phyloP scores from a whole-genome alignment of 2,329 filamentous ascomycete genomes.

The Escovopsis sp. region DNA sequence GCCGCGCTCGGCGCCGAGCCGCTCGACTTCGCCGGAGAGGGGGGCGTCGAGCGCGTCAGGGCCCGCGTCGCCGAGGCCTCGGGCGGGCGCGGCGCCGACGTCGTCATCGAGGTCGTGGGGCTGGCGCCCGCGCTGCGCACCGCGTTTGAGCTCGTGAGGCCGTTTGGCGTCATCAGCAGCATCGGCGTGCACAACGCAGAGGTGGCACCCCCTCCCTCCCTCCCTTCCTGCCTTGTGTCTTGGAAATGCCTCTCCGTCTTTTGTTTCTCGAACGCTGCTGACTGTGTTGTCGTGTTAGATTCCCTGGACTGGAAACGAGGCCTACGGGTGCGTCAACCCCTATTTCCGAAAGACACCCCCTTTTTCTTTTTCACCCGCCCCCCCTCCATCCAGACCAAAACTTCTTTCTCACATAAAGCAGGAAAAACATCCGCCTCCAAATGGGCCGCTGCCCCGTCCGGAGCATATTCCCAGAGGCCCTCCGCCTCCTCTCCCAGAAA shows the following conservation, averaged over 20 bases:
- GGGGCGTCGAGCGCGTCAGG: constrained; percentile 41
- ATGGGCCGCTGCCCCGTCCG: constrained; percentile 67
- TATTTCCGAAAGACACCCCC: not conserved
- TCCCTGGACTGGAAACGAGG: constrained; percentile 50
- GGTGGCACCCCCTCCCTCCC: constrained; percentile 23
- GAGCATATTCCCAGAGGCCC: constrained; percentile 51
- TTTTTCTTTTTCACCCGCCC: no score
- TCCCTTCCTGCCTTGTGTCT: no score
- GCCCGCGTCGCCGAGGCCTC: constrained; percentile 60
- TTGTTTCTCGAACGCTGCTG: no score
- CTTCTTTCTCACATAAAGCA: constrained; percentile 9
- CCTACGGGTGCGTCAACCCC: constrained; percentile 31
- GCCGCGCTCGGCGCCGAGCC: constrained; percentile 64
- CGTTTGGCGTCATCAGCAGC: constrained; percentile 59
- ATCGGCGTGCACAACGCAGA: constrained; percentile 65
- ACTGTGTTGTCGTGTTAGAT: constrained; percentile 28
- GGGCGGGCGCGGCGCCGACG: constrained; percentile 69
- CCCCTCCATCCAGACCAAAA: not conserved
- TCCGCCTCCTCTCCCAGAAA: constrained; percentile 49
- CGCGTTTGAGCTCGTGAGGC: constrained; percentile 55
- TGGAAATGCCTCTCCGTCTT: no score
- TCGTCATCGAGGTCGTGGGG: constrained; percentile 68
- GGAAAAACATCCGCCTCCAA: constrained; percentile 58
- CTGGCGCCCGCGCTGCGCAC: constrained; percentile 53
- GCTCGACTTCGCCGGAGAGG: constrained; percentile 58